Percentiles rank a stretch among this genome's conserved stretches.
Evolutionary conservation across 2,329 filamentous ascomycete genomes (phyloP).

Genomic region (Emericellopsis atlantica): DNA sequence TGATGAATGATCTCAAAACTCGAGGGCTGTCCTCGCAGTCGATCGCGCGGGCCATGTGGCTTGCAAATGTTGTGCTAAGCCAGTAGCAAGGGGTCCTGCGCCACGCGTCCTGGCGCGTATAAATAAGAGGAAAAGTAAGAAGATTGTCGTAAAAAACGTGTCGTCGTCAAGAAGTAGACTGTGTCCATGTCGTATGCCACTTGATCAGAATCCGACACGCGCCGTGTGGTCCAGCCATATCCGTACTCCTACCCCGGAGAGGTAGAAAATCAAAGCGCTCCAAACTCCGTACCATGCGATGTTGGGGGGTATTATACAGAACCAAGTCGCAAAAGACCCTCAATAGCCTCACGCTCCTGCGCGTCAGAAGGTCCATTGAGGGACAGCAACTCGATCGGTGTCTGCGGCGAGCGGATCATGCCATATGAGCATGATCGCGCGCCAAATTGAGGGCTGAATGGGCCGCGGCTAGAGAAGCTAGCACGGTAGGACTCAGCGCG

Average conservation of each 20-base stretch:
- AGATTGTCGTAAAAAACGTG: neutral
- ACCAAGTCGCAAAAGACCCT: slow-evolving; percentile 69
- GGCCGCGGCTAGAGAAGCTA: slow-evolving; percentile 35
- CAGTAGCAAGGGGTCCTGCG: too few relatives aligned
- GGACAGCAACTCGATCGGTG: slow-evolving; percentile 37
- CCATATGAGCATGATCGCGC: slow-evolving; percentile 38
- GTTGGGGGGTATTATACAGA: slow-evolving; percentile 49
- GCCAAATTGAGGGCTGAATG: slow-evolving; percentile 11
- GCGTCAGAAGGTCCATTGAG: slow-evolving; percentile 44
- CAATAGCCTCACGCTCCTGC: slow-evolving; percentile 71
- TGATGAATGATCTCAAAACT: too few relatives aligned
- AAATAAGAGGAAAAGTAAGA: neutral
- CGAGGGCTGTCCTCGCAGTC: too few relatives aligned
- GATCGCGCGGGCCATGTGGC: too few relatives aligned
- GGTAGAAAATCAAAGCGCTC: slow-evolving; percentile 1
- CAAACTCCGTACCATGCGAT: slow-evolving; percentile 41
- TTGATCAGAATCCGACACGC: slow-evolving; percentile 1
- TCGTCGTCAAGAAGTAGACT: slow-evolving; percentile 1
- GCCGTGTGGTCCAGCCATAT: slow-evolving; percentile 8
- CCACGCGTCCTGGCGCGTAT: too few relatives aligned
- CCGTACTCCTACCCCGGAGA: slow-evolving; percentile 4
- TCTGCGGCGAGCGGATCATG: slow-evolving; percentile 40
- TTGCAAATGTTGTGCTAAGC: too few relatives aligned
- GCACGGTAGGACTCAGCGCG: slow-evolving; percentile 53
- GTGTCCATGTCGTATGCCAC: neutral